phyloP scores from a whole-genome alignment of 495 filamentous ascomycete genomes.

The Annulohypoxylon nitens region DNA sequence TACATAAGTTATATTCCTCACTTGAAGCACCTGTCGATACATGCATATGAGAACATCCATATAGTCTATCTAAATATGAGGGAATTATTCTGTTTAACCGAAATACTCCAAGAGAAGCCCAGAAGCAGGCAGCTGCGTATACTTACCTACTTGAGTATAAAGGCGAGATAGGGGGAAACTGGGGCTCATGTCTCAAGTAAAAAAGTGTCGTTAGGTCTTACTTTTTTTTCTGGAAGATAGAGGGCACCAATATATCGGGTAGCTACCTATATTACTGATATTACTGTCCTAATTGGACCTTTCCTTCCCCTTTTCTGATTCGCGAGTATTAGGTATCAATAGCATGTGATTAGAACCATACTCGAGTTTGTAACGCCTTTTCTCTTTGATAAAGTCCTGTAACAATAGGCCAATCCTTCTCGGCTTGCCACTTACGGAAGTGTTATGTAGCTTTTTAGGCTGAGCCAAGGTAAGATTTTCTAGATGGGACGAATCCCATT shows the following conservation, averaged over 20 bases:
- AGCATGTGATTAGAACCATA: slow-evolving; percentile 26
- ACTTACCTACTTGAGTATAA: slow-evolving; percentile 32
- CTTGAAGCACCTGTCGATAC: background rate
- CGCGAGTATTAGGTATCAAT: slow-evolving; percentile 18
- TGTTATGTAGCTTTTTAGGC: slow-evolving; percentile 9
- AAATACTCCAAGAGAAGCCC: slow-evolving; percentile 3
- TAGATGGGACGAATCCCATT: slow-evolving; percentile 20
- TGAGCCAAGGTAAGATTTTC: slow-evolving; percentile 7
- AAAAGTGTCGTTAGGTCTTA: slow-evolving; percentile 16
- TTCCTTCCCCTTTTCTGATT: background rate
- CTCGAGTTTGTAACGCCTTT: background rate
- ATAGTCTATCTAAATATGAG: background rate
- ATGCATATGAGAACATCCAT: background rate
- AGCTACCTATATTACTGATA: background rate
- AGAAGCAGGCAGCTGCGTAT: slow-evolving; percentile 16
- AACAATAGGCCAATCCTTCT: background rate
- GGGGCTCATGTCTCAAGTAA: slow-evolving; percentile 11
- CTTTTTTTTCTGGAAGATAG: background rate
- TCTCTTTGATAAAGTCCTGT: too few relatives aligned
- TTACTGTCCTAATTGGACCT: slow-evolving; percentile 7
- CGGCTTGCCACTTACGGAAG: slow-evolving; percentile 27
- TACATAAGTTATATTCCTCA: background rate
- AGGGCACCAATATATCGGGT: too few relatives aligned
- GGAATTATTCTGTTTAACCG: slow-evolving; percentile 29
- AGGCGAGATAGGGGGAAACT: slow-evolving; percentile 27